phyloP scores from a whole-genome alignment of 2,329 filamentous ascomycete genomes.

The Pseudocercospora cruenta region DNA sequence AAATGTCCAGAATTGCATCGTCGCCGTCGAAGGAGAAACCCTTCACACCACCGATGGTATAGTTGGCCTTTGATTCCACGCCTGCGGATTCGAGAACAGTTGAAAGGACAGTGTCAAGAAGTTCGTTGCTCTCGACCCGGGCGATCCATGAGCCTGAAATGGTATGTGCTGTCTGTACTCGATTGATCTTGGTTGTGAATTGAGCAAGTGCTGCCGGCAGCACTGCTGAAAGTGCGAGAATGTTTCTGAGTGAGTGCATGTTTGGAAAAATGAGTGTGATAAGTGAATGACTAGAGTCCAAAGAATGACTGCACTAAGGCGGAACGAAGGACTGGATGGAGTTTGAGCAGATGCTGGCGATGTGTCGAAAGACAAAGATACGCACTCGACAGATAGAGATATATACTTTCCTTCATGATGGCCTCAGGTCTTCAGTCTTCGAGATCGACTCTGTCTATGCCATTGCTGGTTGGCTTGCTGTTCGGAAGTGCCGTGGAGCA shows the following conservation, averaged over 20 bases:
- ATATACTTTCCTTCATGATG: not conserved
- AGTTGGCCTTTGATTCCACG: constrained; percentile 36
- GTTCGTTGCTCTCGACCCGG: constrained; percentile 19
- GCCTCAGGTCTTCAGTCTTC: not conserved
- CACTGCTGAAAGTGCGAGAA: constrained; percentile 11
- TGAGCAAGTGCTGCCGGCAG: constrained; percentile 19
- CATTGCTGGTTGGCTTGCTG: not conserved
- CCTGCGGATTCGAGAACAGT: constrained; percentile 22
- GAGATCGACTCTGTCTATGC: not conserved
- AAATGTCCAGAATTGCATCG: constrained; percentile 38
- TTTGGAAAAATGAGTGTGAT: constrained; percentile 11
- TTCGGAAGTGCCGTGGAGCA: not conserved
- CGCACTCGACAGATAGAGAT: not conserved
- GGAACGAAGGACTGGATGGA: constrained; percentile 1
- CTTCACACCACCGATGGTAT: constrained; percentile 43
- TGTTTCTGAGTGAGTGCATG: constrained; percentile 7
- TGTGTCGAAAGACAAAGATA: not conserved
- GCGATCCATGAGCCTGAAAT: constrained; percentile 28
- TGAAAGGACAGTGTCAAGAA: constrained; percentile 18
- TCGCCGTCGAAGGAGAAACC: constrained; percentile 44
- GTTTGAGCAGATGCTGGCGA: not conserved
- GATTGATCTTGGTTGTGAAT: constrained; percentile 18
- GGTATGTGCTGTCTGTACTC: constrained; percentile 22
- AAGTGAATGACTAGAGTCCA: constrained; percentile 5
- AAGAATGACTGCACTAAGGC: not conserved